A percentile compares a stretch with the other conserved stretches of the same genome.
Evolutionary conservation across 306 rosid species (phyloP).

Genomic region (Betula pendula): DNA sequence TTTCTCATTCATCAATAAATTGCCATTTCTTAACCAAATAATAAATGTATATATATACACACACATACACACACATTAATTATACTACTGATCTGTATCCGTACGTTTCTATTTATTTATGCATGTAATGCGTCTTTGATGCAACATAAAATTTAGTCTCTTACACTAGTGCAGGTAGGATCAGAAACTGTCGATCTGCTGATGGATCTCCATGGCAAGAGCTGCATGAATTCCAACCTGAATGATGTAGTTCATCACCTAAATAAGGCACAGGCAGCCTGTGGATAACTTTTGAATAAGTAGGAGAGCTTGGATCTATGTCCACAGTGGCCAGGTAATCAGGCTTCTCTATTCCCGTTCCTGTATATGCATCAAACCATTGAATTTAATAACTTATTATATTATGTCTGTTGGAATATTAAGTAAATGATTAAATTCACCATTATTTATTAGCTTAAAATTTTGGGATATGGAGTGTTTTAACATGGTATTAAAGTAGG

Average conservation of each 20-base stretch:
- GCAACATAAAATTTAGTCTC: slow-evolving; percentile 6
- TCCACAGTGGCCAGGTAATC: slow-evolving; percentile 96
- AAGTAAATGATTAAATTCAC: no score
- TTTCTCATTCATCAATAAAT: neutral
- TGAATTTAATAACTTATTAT: neutral
- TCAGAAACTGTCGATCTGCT: slow-evolving; percentile 58
- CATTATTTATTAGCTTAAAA: no score
- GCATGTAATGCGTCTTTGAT: neutral
- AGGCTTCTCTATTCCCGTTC: slow-evolving; percentile 86
- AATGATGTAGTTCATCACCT: slow-evolving; percentile 88
- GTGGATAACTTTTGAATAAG: slow-evolving; percentile 78
- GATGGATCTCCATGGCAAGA: slow-evolving; percentile 93
- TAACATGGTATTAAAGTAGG: neutral
- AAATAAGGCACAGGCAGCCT: slow-evolving; percentile 61
- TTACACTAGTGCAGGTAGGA: slow-evolving; percentile 76
- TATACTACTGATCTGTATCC: neutral
- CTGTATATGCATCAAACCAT: slow-evolving; percentile 35
- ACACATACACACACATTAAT: neutral
- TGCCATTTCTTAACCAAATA: neutral
- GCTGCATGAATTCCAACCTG: slow-evolving; percentile 97
- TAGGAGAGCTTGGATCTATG: slow-evolving; percentile 79
- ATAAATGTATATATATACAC: neutral
- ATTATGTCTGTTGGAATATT: neutral
- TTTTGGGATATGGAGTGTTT: no score
- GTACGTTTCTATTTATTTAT: neutral